Evolutionary conservation across 148 eudicot genomes (phyloP).

Genomic region (Vaccinium corymbosum): DNA sequence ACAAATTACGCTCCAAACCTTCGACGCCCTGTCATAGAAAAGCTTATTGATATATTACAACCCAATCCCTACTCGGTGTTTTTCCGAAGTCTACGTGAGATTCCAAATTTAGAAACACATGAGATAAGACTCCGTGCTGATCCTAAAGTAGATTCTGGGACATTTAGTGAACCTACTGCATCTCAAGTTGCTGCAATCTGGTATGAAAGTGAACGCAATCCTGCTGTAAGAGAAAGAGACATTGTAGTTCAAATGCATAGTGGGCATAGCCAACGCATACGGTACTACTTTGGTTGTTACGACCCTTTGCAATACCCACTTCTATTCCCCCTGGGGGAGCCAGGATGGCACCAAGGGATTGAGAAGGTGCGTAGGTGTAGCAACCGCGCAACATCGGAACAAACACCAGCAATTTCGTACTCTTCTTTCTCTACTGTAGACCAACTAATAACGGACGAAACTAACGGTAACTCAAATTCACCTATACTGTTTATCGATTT

Average conservation of each 20-base stretch:
- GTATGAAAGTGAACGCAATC: neutral
- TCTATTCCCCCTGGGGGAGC: neutral
- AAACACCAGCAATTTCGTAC: too few species aligned
- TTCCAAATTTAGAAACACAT: neutral
- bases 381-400: too few species aligned
- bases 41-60: fast-evolving
- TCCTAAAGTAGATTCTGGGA: neutral
- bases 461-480: too few species aligned
- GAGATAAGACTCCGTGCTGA: neutral
- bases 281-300: neutral
- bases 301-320: neutral
- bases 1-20: neutral
- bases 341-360: neutral
- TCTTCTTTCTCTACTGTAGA: neutral
- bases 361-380: neutral
- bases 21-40: neutral
- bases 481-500: too few species aligned
- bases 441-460: neutral
- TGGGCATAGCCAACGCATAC: neutral
- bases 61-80: neutral
- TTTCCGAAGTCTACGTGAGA: neutral
- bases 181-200: neutral
- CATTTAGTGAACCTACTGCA: neutral
- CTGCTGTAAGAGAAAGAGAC: neutral
- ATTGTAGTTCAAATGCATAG: neutral